Percentiles rank a stretch among this genome's conserved stretches.
These are phyloP conservation scores for Cladorrhinum samala DNA, from an alignment of 495 filamentous ascomycete species.

Conservation along the genomic window DNA sequence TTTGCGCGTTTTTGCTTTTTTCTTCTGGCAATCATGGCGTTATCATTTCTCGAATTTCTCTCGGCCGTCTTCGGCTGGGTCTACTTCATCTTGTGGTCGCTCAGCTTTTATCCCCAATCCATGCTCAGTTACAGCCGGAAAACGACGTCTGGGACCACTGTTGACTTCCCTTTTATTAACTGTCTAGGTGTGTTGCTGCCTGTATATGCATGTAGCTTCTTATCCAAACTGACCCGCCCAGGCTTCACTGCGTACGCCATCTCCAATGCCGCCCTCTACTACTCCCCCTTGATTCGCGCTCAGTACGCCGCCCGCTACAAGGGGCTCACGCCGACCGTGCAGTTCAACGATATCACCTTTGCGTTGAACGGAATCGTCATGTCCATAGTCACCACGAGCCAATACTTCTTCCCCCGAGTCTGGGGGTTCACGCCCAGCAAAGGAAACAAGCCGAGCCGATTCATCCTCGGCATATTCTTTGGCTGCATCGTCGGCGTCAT, in stretches of 20 bases:
- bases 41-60: slow-evolving; percentile 25
- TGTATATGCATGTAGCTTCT: neutral
- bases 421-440: slow-evolving; percentile 68
- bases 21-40: neutral
- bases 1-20: neutral
- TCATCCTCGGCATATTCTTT: slow-evolving; percentile 60
- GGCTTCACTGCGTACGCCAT: slow-evolving; percentile 76
- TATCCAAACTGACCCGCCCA: no score
- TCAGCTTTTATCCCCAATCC: slow-evolving; percentile 90
- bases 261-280: slow-evolving; percentile 68
- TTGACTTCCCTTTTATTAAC: slow-evolving; percentile 84
- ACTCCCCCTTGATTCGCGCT: slow-evolving; percentile 63
- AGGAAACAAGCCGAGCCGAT: slow-evolving; percentile 50
- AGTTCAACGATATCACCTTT: slow-evolving; percentile 85
- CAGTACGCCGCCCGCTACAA: slow-evolving; percentile 82
- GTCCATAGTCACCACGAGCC: slow-evolving; percentile 59
- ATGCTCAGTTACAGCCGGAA: slow-evolving; percentile 66
- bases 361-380: slow-evolving; percentile 69
- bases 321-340: slow-evolving; percentile 70
- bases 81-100: slow-evolving; percentile 69
- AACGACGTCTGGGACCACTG: slow-evolving; percentile 74
- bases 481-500: slow-evolving; percentile 57
- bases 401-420: slow-evolving; percentile 61
- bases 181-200: slow-evolving; percentile 45
- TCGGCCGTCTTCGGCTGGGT: slow-evolving; percentile 53